Evolutionary conservation across 164 flowering plant genomes (phyloP), one percentile per base, ranked within the genome.

Genomic region (Euptelea pleiosperma): DNA sequence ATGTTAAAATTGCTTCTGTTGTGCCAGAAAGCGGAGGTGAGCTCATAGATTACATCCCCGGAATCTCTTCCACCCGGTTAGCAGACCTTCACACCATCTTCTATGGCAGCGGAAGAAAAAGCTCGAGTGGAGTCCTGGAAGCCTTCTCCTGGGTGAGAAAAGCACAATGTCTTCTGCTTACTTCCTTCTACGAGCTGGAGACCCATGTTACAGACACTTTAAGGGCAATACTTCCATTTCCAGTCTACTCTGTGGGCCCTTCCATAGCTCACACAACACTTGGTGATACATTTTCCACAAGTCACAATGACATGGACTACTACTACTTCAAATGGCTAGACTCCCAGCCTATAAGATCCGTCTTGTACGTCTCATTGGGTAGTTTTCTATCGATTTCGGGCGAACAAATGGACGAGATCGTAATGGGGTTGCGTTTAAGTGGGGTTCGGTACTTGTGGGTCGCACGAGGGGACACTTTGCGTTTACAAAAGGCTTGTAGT

Each of bases 151-250:
- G 25, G 6, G 37, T 56, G 0, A 1, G 57, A 16, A 77, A 76
- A 68, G 74, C 84, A n/a, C 73, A 77, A 26, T 78, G 61, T 57
- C 76, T 82, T 8, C 58, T 87, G 2, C 41, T 77, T 22, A 52
- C 77, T 28, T 71, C 86, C 4, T 49, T 68, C 41, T 60, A 65
- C 33, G 87, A 84, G 64, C 76, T 88, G 1, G 90, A 88, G 59
- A 18, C 74, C 28, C 65, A 44, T 5, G 79, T 47, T 9, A 52
- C 66, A 0, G 66, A 74, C 28, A 37, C 71, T 16, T 35, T 82
- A 12, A 78, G 66, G 33, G n/a, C 61, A 25, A 30, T 12, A 31
- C 51, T 75, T 16, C 54, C 73, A 0, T 10, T 67, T 12, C 81
- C 85, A 5, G 44, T 79, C 2, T 74, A 74, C 72, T n/a, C 73